A percentile compares a stretch with the other conserved stretches of the same genome.
Conservation (phyloP, 306 rosid species). For the Casuarina cunninghamiana region DNA sequence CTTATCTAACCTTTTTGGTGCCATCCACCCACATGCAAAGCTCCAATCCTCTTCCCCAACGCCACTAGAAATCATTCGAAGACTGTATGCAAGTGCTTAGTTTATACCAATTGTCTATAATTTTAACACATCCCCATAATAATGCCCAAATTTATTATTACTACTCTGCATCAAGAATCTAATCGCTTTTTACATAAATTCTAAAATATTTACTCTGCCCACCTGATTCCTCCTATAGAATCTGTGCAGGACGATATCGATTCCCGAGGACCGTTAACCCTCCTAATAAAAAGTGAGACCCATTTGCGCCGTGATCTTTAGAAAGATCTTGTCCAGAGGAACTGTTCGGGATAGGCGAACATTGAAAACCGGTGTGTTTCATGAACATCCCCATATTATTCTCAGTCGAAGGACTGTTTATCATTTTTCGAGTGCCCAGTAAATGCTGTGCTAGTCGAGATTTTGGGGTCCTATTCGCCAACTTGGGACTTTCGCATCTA, state of each 20-base stretch:
- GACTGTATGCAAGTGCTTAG: conserved; percentile 24
- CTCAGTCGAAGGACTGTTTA: not conserved
- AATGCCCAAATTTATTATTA: conserved; percentile 40
- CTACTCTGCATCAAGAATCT: conserved; percentile 38
- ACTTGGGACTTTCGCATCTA: conserved; percentile 8
- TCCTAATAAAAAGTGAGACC: conserved; percentile 33
- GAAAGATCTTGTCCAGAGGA: conserved; percentile 39
- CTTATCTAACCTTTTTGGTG: conserved; percentile 34
- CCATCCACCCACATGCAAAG: conserved; percentile 57
- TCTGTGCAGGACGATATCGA: conserved; percentile 42
- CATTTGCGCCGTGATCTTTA: conserved; percentile 31
- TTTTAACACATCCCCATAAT: conserved; percentile 45
- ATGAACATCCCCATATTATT: not conserved
- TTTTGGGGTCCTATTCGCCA: not conserved
- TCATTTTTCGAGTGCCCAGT: not conserved
- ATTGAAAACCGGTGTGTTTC: not conserved
- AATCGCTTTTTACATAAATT: conserved; percentile 21
- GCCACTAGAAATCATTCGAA: conserved; percentile 28
- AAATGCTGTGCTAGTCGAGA: not conserved
- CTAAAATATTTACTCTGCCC: conserved; percentile 25
- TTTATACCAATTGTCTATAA: conserved; percentile 11
- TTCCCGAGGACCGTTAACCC: conserved; percentile 37
- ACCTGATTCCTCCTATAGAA: conserved; percentile 31
- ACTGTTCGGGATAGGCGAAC: conserved; percentile 38
- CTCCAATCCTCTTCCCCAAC: conserved; percentile 35